Conservation (phyloP, 768 basidiomycete species). For the Nidula microcarpa region DNA sequence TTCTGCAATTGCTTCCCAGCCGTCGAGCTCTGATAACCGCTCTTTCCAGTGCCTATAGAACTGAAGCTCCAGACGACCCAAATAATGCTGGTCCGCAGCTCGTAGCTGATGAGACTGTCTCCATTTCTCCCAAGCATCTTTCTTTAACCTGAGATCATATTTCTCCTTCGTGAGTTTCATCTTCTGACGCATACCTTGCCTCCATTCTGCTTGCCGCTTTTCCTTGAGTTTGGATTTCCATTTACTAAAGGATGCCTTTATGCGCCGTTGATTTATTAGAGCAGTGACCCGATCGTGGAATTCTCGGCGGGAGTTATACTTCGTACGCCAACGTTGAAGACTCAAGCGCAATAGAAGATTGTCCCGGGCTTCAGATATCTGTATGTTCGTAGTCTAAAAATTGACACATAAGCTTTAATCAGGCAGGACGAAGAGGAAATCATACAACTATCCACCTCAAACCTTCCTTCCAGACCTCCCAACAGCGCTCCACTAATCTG, state of each 20-base stretch:
- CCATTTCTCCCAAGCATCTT: conserved; percentile 68
- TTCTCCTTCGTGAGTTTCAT: conserved; percentile 62
- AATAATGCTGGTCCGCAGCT: conserved; percentile 49
- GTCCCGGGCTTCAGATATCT: conserved; percentile 68
- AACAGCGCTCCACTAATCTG: conserved; percentile 63
- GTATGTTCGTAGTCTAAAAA: conserved; percentile 72
- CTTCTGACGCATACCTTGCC: conserved; percentile 65
- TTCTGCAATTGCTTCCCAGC: conserved; percentile 48
- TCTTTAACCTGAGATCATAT: conserved; percentile 48
- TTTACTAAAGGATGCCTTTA: conserved; percentile 34
- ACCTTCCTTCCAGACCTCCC: conserved; percentile 73
- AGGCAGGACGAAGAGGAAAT: too few species aligned
- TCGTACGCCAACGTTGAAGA: conserved; percentile 60
- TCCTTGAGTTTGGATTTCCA: conserved; percentile 59
- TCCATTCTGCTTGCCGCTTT: conserved; percentile 58
- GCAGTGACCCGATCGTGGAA: conserved; percentile 37
- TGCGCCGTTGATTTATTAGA: conserved; percentile 39
- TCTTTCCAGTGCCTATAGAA: conserved; percentile 54
- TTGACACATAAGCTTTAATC: too few species aligned
- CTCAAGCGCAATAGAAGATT: conserved; percentile 55
- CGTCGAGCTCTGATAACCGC: conserved; percentile 33
- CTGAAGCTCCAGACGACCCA: conserved; percentile 35
- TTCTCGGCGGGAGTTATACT: conserved; percentile 29
- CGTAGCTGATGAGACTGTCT: conserved; percentile 50
- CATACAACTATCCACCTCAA: conserved; percentile 73